Evolutionary conservation across 148 eudicot genomes (phyloP), one percentile per base, ranked within the genome.

Genomic region (Rhododendron molle): DNA sequence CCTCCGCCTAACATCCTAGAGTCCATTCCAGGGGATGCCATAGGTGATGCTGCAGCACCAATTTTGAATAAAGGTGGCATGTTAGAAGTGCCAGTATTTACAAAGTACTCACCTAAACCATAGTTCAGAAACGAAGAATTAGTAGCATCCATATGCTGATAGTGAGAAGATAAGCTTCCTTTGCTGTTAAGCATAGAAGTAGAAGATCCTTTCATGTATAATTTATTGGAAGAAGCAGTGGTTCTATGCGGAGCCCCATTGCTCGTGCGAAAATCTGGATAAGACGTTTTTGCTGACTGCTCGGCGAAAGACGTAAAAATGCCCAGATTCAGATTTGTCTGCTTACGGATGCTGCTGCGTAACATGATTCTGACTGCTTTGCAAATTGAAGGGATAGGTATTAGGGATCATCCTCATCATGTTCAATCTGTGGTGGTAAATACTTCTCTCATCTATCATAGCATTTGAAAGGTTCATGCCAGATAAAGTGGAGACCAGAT

Each of bases 1-100:
- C 88, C 87, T 13, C 91, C 91, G 40, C 93, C 94, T 58, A 90
- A 54, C 47, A 81, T 71, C 85, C 95, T 88, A 6, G 92, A 89
- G 85, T 92, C 94, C 90, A 94, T 80, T 46, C 89, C 95, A 62
- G 89, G 93, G 20, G 89, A 83, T 36, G 89, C 96, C 91, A 94
- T 86, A 44, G 92, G 92, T 13, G 97, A 91, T 81, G 93, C 92
- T 34, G 93, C 91, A 82, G 96, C 93, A 44, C 90, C 96, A 87
- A 93, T 95, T 85, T 92, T 96, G 81, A 93, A 92, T 34, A 94
- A 83, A 43, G 95, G 95, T 72, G 98, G 94, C 85, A 93, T 85
- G 89, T 91, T 95, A 79, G 86, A 84, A 76, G 90, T 91, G 30
- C 95, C 94, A 40, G 97, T 90, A 81, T 95, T 94, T 89, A 91